These are phyloP conservation scores for Colletotrichum falcatum DNA, from an alignment of 2,329 filamentous ascomycete genomes.

Conservation along the genomic window DNA sequence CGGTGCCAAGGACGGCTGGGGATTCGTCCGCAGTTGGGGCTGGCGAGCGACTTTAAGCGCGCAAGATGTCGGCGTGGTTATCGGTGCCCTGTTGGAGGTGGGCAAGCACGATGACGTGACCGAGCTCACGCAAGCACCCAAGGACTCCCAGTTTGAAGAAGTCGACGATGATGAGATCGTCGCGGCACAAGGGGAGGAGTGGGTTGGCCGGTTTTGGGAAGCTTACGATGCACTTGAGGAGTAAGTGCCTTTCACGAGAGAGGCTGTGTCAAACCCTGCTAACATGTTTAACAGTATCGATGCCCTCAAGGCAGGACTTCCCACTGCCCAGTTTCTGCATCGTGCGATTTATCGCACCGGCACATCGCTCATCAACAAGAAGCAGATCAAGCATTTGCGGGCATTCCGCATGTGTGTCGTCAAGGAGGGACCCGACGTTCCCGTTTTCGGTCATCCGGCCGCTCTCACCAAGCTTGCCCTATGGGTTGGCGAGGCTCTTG, in stretches of 20 bases:
- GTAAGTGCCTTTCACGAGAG: constrained; percentile 58
- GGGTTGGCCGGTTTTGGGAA: constrained; percentile 76
- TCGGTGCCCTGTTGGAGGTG: constrained; percentile 93
- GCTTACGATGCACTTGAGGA: constrained; percentile 79
- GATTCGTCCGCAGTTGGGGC: constrained; percentile 96
- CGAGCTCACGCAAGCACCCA: constrained; percentile 48
- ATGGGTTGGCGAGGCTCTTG: constrained; percentile 93
- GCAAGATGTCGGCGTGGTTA: constrained; percentile 91
- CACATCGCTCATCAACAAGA: constrained; percentile 90
- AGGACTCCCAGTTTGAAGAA: constrained; percentile 53
- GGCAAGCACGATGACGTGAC: constrained; percentile 67
- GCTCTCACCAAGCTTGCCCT: constrained; percentile 93
- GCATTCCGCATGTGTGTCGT: constrained; percentile 96
- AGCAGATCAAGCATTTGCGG: constrained; percentile 90
- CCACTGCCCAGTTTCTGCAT: constrained; percentile 89
- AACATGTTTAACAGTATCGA: constrained; percentile 71
- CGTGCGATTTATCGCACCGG: constrained; percentile 94
- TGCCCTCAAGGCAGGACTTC: constrained; percentile 79
- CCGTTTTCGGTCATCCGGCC: constrained; percentile 92
- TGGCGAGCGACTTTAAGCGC: constrained; percentile 96
- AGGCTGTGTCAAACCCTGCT: constrained; percentile 54
- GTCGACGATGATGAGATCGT: constrained; percentile 59
- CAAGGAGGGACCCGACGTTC: constrained; percentile 91
- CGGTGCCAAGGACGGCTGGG: constrained; percentile 90
- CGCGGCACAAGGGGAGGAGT: constrained; percentile 69